Base-by-base conservation (phyloP, 1,139 yeast genomes). In the Geotrichum armillariae region DNA sequence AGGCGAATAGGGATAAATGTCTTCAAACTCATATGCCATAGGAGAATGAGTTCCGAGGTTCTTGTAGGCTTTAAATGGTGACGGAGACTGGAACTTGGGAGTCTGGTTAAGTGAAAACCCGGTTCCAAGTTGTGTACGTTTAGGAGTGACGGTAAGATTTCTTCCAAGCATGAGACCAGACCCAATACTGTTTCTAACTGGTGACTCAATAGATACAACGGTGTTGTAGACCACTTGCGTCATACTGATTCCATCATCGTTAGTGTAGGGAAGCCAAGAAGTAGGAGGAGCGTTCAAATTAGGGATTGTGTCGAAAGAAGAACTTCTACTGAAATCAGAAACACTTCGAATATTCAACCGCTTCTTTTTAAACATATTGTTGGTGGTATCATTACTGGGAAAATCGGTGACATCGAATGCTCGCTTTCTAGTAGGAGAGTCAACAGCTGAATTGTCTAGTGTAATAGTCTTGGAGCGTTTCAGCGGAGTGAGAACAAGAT, bases 1-100 rank as follows among this genome's bases (percentile, higher is more conserved):
- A 4, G 52, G 52, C 2, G 52, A 48, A 27, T 43, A 48, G 3
- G 52, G 48, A 34, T 43, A 48, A n/a, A 39, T 17, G 21, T 48
- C 48, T 25, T 48, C 52, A 39, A 48, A 48, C 36, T 48, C 52
- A 22, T 20, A 41, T 17, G 36, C 34, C 21, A 48, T 36, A 16
- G 52, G 52, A 16, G 48, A 48, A 16, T 25, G 40, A 27, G 16
- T 7, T 9, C 41, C 41, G 6, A 40, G 23, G 17, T 40, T 40
- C 21, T 40, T 40, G 36, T 36, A 22, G 14, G 38, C 46, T 31
- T 42, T 41, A 33, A 47, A 42, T 12, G 51, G 39, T 11, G 43
- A 35, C 14, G 53, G 53, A n/a, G 53, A 50, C 8, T 37, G 34
- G 31, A 41, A 37, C 18, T 38, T 39, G 8, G 46, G 39, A 12